Conservation (phyloP, 106 monocot species). For the Amphibolis antarctica region DNA sequence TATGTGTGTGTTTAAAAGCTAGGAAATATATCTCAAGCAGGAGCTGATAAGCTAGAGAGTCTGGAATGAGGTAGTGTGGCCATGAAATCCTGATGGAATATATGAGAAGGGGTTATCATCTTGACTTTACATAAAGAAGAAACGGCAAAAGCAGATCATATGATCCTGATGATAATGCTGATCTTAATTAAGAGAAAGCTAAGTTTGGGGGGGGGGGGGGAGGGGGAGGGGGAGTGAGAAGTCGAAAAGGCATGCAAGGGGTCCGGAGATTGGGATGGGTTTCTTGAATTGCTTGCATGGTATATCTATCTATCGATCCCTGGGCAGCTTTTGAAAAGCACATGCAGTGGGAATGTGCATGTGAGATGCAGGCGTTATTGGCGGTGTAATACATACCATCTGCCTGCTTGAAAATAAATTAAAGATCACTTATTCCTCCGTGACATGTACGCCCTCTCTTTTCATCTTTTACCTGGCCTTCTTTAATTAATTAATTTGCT, state of each 20-base stretch:
- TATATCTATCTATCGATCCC: no score
- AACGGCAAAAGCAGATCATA: slow-evolving; percentile 6
- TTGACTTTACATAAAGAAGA: slow-evolving; percentile 11
- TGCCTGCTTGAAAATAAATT: slow-evolving; percentile 5
- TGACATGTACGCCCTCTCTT: background rate
- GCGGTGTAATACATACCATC: slow-evolving; percentile 8
- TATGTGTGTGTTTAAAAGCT: background rate
- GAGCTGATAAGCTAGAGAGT: background rate
- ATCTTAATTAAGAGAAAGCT: slow-evolving; percentile 1
- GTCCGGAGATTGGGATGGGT: background rate
- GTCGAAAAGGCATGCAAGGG: background rate
- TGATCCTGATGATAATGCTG: background rate
- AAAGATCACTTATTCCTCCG: slow-evolving; percentile 1
- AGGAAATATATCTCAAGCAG: no score
- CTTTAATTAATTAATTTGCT: slow-evolving; percentile 7
- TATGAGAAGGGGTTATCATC: no score
- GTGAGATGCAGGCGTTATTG: slow-evolving; percentile 6
- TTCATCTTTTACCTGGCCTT: slow-evolving; percentile 7
- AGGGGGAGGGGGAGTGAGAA: background rate
- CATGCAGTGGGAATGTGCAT: slow-evolving; percentile 10
- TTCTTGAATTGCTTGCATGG: background rate
- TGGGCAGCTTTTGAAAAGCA: slow-evolving; percentile 7
- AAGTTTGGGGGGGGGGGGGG: background rate
- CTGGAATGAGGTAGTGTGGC: no score
- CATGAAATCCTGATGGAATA: no score